Evolutionary conservation across 1,139 yeast species (phyloP).

Genomic region (Geotrichum restrictum): DNA sequence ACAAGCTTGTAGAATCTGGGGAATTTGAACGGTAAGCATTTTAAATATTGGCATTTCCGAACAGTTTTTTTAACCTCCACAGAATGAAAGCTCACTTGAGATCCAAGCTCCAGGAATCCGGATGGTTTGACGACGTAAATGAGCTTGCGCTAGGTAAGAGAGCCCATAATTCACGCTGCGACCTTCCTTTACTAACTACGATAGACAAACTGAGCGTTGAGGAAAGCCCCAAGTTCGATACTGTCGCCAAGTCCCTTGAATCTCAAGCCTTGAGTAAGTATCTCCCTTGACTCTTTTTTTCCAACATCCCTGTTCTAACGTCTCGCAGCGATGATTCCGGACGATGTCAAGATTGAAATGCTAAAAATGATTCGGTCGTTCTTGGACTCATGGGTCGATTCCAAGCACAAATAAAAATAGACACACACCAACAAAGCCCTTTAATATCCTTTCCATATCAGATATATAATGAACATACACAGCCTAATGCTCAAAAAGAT

Average conservation of each 20-base stretch:
- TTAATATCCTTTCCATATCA: too few relatives aligned
- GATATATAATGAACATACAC: too few relatives aligned
- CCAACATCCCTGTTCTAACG: constrained; percentile 2
- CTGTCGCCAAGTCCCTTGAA: constrained; percentile 52
- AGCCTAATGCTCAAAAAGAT: too few relatives aligned
- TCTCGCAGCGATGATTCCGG: constrained; percentile 55
- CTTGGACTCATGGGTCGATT: constrained; percentile 46
- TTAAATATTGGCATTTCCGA: neutral
- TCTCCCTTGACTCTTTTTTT: too few relatives aligned
- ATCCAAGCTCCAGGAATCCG: constrained; percentile 64
- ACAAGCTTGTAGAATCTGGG: constrained; percentile 70
- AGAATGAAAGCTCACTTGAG: constrained; percentile 44
- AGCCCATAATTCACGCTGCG: neutral
- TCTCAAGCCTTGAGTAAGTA: constrained; percentile 58
- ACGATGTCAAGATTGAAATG: constrained; percentile 56
- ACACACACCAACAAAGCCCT: neutral
- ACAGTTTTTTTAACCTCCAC: constrained; percentile 2
- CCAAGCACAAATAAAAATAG: constrained; percentile 9
- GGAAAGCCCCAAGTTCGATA: constrained; percentile 50
- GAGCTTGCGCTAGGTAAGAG: constrained; percentile 48
- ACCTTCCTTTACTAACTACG: neutral
- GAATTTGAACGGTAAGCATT: constrained; percentile 57
- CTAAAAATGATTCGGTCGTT: constrained; percentile 57
- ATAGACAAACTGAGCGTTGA: constrained; percentile 42
- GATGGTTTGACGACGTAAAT: constrained; percentile 80